Percentiles rank a stretch among this genome's conserved stretches.
phyloP scores from a whole-genome alignment of 2,329 filamentous ascomycete species.

The Diaporthe nobilis region DNA sequence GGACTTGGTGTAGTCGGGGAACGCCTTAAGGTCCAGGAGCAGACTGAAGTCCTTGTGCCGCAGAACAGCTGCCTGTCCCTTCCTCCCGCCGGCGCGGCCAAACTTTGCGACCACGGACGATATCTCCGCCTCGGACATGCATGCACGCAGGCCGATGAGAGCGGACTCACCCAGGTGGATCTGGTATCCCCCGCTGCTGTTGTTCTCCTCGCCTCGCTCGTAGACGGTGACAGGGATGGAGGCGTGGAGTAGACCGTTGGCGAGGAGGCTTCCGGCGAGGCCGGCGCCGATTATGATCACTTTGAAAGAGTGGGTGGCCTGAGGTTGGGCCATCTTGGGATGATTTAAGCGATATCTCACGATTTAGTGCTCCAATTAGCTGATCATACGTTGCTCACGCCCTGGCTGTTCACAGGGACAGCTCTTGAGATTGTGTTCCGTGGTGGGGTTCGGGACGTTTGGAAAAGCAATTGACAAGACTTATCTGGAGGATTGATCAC shows the following conservation, averaged over 20 bases:
- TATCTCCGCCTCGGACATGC: constrained; percentile 6
- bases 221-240: constrained; percentile 14
- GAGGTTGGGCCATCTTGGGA: neutral
- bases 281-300: constrained; percentile 9
- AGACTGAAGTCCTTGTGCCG: constrained; percentile 12
- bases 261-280: neutral
- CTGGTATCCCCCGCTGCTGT: constrained; percentile 1
- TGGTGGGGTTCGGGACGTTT: neutral
- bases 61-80: neutral
- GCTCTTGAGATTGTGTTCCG: neutral
- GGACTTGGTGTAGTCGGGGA: constrained; percentile 1
- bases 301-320: neutral
- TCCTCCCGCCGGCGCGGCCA: neutral
- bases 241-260: neutral
- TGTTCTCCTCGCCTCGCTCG: constrained; percentile 12
- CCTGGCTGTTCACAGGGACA: neutral
- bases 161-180: constrained; percentile 16
- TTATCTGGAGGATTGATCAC: neutral
- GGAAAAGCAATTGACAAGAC: too few relatives aligned
- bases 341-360: neutral
- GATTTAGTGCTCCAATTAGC: neutral
- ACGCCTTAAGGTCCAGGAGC: constrained; percentile 7
- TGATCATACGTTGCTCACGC: too few relatives aligned
- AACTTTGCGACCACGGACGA: constrained; percentile 3
- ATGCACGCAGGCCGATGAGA: neutral